A percentile compares a stretch with the other conserved stretches of the same genome.
These are phyloP conservation scores for Citrus unshiu DNA, from an alignment of 345 rosid species.

Conservation along the genomic window DNA sequence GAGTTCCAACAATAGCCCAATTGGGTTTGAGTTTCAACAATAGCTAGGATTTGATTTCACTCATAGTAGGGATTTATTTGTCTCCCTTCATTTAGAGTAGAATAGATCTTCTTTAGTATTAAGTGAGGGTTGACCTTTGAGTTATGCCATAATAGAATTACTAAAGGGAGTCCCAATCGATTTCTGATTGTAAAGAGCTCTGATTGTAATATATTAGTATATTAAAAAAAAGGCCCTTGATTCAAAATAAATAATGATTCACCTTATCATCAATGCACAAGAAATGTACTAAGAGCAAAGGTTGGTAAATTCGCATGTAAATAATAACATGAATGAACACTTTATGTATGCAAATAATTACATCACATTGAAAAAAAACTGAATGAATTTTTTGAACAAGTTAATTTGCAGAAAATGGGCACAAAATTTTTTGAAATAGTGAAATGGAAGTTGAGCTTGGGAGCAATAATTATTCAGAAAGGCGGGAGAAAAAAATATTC, in stretches of 20 bases:
- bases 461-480: slow-evolving; percentile 31
- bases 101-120: too few relatives aligned
- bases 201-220: too few relatives aligned
- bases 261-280: background rate
- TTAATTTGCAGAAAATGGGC: slow-evolving; percentile 27
- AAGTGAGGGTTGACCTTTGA: too few relatives aligned
- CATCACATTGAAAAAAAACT: background rate
- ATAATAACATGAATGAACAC: background rate
- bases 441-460: slow-evolving; percentile 35
- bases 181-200: too few relatives aligned
- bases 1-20: too few relatives aligned
- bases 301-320: slow-evolving; percentile 18
- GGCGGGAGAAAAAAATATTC: slow-evolving; percentile 38
- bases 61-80: too few relatives aligned
- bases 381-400: background rate
- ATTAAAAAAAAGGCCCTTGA: too few relatives aligned
- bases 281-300: slow-evolving; percentile 15
- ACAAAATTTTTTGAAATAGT: slow-evolving; percentile 28
- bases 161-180: too few relatives aligned
- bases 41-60: too few relatives aligned
- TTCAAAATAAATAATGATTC: background rate
- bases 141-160: too few relatives aligned
- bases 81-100: too few relatives aligned
- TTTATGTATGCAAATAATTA: background rate
- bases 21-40: too few relatives aligned